Conservation (phyloP, 371 early-diverging fungal genomes). For the Haplosporangium sp. region DNA sequence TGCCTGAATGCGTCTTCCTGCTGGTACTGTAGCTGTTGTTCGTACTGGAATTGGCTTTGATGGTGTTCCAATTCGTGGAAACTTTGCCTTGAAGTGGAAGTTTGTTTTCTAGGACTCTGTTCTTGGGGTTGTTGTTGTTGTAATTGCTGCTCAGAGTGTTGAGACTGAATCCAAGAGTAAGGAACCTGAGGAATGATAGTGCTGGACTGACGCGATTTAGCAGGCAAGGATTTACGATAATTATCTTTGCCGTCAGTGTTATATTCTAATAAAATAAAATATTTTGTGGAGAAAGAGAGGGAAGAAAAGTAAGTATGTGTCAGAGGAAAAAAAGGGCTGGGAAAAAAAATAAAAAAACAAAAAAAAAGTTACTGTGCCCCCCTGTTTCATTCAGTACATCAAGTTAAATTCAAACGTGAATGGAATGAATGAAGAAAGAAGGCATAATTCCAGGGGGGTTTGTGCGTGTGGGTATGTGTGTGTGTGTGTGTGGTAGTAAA, state of each 20-base stretch:
- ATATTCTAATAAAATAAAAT: slow-evolving; percentile 12
- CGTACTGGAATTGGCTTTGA: slow-evolving; percentile 27
- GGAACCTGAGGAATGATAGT: slow-evolving; percentile 53
- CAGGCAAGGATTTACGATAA: slow-evolving; percentile 48
- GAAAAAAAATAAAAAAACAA: no score
- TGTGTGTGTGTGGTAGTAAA: not conserved
- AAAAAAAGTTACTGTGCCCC: no score
- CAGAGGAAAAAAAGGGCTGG: not conserved
- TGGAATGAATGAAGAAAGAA: no score
- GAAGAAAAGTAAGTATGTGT: not conserved
- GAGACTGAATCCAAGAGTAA: slow-evolving; percentile 48
- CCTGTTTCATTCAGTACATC: no score
- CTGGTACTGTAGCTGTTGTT: slow-evolving; percentile 42
- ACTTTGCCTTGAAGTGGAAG: slow-evolving; percentile 42
- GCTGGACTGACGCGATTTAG: slow-evolving; percentile 46
- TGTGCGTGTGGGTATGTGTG: not conserved
- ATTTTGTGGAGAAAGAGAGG: not conserved
- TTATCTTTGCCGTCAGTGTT: slow-evolving; percentile 17
- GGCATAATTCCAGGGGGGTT: no score
- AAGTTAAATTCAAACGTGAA: no score
- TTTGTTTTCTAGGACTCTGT: slow-evolving; percentile 7
- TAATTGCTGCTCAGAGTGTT: slow-evolving; percentile 22
- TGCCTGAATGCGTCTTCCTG: slow-evolving; percentile 49
- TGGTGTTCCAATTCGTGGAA: slow-evolving; percentile 38
- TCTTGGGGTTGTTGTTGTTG: slow-evolving; percentile 24